Evolutionary conservation across 2,329 filamentous ascomycete genomes (phyloP), one percentile per base, ranked within the genome.

Genomic region (Tolypocladium ophioglossoides): DNA sequence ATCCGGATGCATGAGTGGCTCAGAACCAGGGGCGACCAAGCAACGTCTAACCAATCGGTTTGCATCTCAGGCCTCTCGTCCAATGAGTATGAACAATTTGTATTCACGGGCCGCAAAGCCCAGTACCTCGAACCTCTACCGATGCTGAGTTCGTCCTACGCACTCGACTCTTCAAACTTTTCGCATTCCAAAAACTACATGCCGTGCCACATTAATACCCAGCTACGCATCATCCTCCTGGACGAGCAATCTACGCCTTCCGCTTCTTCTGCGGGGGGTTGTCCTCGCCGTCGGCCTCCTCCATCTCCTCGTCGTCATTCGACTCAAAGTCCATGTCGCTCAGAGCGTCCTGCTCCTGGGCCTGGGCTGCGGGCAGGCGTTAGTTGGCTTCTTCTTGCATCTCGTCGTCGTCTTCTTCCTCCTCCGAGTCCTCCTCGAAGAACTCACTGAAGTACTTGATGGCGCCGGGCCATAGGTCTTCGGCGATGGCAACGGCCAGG

Each of bases 401-500:
- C 27, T 27, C 44, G 14, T 34, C 50, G 14, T 34, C 50, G 14
- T 20, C 38, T 16, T 39, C 50, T 8, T 51, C 50, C 14, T 51
- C 49, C 20, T 51, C 38, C 27, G 22, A 40, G 18, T 14, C 35
- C 14, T 38, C 38, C 38, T 51, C 49, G 35, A 9, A n/a, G 34
- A 54, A 81, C 88, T 73, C 76, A 94, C 89, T 87, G 74, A 94
- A 97, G 74, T 94, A 95, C 70, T 88, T 89, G 69, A 95, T 85
- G 55, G 91, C 92, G 58, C 84, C 83, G 50, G 89, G 88, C 85
- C 87, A 96, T 52, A 97, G 74, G 62, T 97, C 92, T 67, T 97
- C 91, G 10, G 87, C 83, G 61, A 97, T 77, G 56, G 84, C 78
- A 58, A 90, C 79, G 40, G 91, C 91, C 50, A 97, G 71, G 57